Evolutionary conservation across 768 basidiomycete species (phyloP).

Genomic region (Suillus bovinus): DNA sequence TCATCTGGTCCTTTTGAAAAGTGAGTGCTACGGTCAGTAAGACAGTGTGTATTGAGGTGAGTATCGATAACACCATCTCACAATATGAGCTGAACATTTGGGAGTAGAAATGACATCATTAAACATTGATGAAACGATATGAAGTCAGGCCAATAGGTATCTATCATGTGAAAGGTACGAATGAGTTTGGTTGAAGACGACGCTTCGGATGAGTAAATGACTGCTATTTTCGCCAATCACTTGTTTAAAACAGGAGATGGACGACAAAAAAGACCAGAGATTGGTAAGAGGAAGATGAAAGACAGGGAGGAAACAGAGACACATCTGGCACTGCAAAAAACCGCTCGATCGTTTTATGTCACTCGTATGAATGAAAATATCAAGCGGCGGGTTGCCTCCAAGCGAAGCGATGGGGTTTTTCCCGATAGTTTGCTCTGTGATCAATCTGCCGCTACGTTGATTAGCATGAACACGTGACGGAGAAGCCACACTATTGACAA

Average conservation of each 20-base stretch:
- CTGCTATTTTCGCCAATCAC: slow-evolving; percentile 17
- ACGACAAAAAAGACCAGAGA: slow-evolving; percentile 24
- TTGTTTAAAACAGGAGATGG: slow-evolving; percentile 36
- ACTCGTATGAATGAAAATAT: slow-evolving; percentile 88
- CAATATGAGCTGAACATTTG: background rate
- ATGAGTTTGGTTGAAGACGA: background rate
- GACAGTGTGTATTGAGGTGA: background rate
- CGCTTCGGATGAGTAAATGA: background rate
- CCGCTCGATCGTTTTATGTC: slow-evolving; percentile 88
- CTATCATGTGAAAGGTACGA: slow-evolving; percentile 46
- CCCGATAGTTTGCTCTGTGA: slow-evolving; percentile 28
- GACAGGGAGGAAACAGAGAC: slow-evolving; percentile 23
- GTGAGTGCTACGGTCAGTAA: background rate
- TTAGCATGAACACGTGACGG: background rate
- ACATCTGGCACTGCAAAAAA: slow-evolving; percentile 94
- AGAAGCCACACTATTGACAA: slow-evolving; percentile 7
- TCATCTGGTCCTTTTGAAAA: background rate
- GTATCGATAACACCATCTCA: background rate
- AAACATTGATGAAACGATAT: no score
- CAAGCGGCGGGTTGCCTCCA: slow-evolving; percentile 75
- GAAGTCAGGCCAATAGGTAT: slow-evolving; percentile 94
- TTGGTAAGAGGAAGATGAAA: background rate
- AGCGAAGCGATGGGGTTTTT: slow-evolving; percentile 63
- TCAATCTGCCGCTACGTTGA: background rate
- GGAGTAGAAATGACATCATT: background rate